phyloP scores from a whole-genome alignment of 2,329 filamentous ascomycete genomes.

The Colletotrichum lindemuthianum region DNA sequence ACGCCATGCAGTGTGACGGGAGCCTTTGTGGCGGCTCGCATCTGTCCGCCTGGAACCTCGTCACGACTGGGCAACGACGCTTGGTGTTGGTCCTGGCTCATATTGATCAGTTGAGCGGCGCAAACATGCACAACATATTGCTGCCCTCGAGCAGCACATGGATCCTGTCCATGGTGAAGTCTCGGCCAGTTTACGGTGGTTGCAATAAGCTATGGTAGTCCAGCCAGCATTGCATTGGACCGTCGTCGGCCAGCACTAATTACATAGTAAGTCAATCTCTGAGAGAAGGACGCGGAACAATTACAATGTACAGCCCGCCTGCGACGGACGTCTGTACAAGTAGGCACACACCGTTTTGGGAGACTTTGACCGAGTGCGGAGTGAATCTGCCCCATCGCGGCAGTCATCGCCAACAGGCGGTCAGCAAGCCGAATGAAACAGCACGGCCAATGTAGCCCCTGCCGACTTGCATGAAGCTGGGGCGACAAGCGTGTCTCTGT shows the following conservation, averaged over 20 bases:
- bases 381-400: constrained; percentile 15
- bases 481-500: too few species aligned
- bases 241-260: background rate
- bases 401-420: constrained; percentile 23
- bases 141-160: too few species aligned
- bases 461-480: constrained; percentile 16
- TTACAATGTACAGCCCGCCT: background rate
- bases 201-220: too few species aligned
- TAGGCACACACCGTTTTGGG: background rate
- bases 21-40: constrained; percentile 1
- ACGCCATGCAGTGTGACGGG: constrained; percentile 20
- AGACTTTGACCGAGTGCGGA: background rate
- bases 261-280: background rate
- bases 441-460: constrained; percentile 10
- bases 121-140: background rate
- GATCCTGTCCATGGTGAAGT: too few species aligned
- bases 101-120: background rate
- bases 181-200: too few species aligned
- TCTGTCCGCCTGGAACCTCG: background rate
- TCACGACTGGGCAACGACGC: background rate
- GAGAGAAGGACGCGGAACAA: background rate
- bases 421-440: constrained; percentile 28
- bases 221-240: too few species aligned
- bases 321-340: too few species aligned
- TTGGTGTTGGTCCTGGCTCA: background rate